phyloP scores from a whole-genome alignment of 164 flowering plant species.

The Macadamia tetraphylla region DNA sequence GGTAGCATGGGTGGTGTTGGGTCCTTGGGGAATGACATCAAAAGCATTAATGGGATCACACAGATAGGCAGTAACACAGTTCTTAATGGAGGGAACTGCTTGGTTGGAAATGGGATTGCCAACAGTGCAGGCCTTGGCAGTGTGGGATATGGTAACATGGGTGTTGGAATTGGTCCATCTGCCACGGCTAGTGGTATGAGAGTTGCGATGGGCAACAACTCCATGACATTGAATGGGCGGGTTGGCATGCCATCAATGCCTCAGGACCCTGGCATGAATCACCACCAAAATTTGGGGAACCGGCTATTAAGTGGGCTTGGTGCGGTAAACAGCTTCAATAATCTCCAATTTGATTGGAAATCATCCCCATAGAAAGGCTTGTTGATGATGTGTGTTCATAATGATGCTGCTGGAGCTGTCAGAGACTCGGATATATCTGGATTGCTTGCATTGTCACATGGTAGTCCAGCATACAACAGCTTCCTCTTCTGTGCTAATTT shows the following conservation, averaged over 20 bases:
- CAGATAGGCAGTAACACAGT: slow-evolving; percentile 28
- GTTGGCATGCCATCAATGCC: slow-evolving; percentile 42
- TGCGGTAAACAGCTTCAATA: slow-evolving; percentile 66
- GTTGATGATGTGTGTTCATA: neutral
- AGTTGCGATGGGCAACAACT: slow-evolving; percentile 51
- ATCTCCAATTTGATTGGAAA: slow-evolving; percentile 88
- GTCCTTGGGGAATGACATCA: slow-evolving; percentile 58
- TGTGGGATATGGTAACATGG: slow-evolving; percentile 47
- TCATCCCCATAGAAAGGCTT: slow-evolving; percentile 42
- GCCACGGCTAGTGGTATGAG: slow-evolving; percentile 55
- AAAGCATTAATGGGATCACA: slow-evolving; percentile 53
- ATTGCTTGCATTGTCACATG: slow-evolving; percentile 11
- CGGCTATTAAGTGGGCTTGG: slow-evolving; percentile 72
- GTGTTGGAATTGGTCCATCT: slow-evolving; percentile 48
- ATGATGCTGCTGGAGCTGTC: slow-evolving; percentile 25
- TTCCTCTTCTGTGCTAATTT: slow-evolving; percentile 42
- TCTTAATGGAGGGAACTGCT: slow-evolving; percentile 37
- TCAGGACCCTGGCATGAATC: slow-evolving; percentile 50
- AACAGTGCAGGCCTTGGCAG: slow-evolving; percentile 38
- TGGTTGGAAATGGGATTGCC: slow-evolving; percentile 45
- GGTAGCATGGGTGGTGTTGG: slow-evolving; percentile 50
- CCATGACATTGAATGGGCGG: slow-evolving; percentile 63
- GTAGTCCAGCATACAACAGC: slow-evolving; percentile 8
- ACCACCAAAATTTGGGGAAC: slow-evolving; percentile 69
- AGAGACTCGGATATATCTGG: slow-evolving; percentile 6